These are phyloP conservation scores for Phoenix roebelenii DNA, from an alignment of 176 grass and related monocot genomes.

Conservation along the genomic window DNA sequence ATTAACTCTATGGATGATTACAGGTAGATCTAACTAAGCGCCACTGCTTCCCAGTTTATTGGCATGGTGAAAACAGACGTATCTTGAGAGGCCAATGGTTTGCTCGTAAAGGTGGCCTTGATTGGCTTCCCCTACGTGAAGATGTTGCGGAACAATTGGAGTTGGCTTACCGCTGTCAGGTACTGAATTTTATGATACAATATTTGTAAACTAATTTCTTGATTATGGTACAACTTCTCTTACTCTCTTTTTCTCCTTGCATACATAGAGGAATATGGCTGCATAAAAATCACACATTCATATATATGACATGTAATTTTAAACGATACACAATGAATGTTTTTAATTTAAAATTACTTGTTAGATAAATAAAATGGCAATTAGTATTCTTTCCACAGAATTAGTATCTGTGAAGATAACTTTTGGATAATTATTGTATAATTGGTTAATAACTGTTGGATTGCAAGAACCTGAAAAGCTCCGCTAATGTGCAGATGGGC, in stretches of 20 bases:
- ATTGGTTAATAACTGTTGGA: no score
- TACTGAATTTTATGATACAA: constrained; percentile 20
- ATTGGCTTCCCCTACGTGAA: constrained; percentile 95
- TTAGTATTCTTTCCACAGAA: no score
- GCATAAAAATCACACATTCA: not conserved
- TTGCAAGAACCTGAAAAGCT: no score
- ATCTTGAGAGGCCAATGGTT: constrained; percentile 93
- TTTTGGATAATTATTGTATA: no score
- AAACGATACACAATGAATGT: not conserved
- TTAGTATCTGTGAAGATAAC: no score
- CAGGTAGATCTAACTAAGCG: constrained; percentile 86
- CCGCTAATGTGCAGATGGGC: no score
- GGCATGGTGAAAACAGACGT: constrained; percentile 93
- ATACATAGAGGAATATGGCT: not conserved
- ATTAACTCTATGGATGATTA: not conserved
- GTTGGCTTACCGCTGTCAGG: constrained; percentile 66
- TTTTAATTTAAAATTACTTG: no score
- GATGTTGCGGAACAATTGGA: constrained; percentile 93
- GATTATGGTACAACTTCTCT: not conserved
- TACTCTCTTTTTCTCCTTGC: not conserved
- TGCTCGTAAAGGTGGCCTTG: constrained; percentile 72
- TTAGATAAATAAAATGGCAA: no score
- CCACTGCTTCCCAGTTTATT: constrained; percentile 98
- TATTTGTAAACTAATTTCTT: not conserved
- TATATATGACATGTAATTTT: not conserved